Percentiles rank a stretch among this genome's conserved stretches.
Evolutionary conservation across 2,329 filamentous ascomycete genomes (phyloP).

Genomic region (Eurotiales sp.): DNA sequence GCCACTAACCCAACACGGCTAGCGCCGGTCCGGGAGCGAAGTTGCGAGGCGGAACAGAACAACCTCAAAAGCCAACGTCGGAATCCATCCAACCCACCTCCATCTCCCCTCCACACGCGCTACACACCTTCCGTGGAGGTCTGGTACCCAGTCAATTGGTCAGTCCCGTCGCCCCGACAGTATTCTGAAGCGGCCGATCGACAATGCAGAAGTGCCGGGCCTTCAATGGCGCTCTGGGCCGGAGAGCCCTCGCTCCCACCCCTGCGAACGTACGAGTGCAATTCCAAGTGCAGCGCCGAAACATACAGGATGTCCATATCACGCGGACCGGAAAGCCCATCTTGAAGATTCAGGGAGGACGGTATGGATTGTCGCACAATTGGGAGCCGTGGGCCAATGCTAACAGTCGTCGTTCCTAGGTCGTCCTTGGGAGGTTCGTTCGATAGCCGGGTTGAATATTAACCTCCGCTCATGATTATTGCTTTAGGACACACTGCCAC

Average conservation of each 20-base stretch:
- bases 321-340: slow-evolving; percentile 96
- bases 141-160: slow-evolving; percentile 18
- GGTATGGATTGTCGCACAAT: slow-evolving; percentile 54
- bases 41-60: slow-evolving; percentile 13
- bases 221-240: slow-evolving; percentile 39
- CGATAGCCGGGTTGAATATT: slow-evolving; percentile 18
- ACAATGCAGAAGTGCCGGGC: slow-evolving; percentile 46
- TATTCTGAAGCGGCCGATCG: slow-evolving; percentile 24
- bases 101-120: slow-evolving; percentile 12
- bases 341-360: slow-evolving; percentile 80
- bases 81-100: slow-evolving; percentile 7
- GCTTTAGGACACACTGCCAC: slow-evolving; percentile 85
- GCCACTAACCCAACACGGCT: slow-evolving; percentile 8
- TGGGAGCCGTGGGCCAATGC: slow-evolving; percentile 16
- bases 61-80: slow-evolving; percentile 11
- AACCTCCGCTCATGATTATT: slow-evolving; percentile 24
- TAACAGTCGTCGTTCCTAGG: slow-evolving; percentile 43
- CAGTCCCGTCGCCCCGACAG: slow-evolving; percentile 13
- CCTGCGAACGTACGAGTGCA: slow-evolving; percentile 29
- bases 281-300: slow-evolving; percentile 45
- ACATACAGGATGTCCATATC: slow-evolving; percentile 79
- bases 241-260: slow-evolving; percentile 34
- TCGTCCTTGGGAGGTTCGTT: slow-evolving; percentile 77
- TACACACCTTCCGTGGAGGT: slow-evolving; percentile 12
- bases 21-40: slow-evolving; percentile 7